A percentile compares a stretch with the other conserved stretches of the same genome.
Conservation (phyloP, 768 basidiomycete species). For the Coprinopsis strossmayeri region DNA sequence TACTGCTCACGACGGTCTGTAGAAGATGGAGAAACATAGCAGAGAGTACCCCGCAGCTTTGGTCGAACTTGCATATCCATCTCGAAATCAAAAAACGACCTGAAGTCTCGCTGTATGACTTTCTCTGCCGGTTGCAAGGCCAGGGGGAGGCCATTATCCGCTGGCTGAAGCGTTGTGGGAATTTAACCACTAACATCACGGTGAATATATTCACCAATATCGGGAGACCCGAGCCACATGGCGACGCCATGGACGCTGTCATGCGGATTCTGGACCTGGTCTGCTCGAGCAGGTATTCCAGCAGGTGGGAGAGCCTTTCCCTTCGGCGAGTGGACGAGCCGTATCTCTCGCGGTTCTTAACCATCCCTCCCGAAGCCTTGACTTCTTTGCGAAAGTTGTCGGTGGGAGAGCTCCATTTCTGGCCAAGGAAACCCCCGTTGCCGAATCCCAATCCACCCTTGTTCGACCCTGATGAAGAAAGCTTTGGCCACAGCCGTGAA, state of each 20-base stretch:
- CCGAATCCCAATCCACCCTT: neutral
- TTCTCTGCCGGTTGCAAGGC: too few relatives aligned
- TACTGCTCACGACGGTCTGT: constrained; percentile 12
- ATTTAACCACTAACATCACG: neutral
- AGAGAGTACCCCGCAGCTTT: constrained; percentile 10
- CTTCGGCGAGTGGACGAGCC: neutral
- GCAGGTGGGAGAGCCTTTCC: neutral
- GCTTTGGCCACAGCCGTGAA: too few relatives aligned
- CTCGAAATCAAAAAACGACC: neutral
- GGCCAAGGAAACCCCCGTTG: too few relatives aligned
- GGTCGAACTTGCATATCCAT: constrained; percentile 13
- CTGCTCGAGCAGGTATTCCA: neutral
- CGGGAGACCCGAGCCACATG: neutral
- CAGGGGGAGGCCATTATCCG: neutral
- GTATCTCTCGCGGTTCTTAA: neutral
- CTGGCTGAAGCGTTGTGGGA: neutral
- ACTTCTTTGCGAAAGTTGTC: neutral
- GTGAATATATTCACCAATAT: neutral
- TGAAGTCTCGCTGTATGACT: neutral
- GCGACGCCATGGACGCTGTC: neutral
- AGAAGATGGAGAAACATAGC: constrained; percentile 13
- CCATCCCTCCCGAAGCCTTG: neutral
- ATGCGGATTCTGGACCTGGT: neutral
- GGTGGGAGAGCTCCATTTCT: neutral
- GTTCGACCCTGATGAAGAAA: too few relatives aligned